Conservation (phyloP, 805 yeast genomes). For the Ascoidea tarda region DNA sequence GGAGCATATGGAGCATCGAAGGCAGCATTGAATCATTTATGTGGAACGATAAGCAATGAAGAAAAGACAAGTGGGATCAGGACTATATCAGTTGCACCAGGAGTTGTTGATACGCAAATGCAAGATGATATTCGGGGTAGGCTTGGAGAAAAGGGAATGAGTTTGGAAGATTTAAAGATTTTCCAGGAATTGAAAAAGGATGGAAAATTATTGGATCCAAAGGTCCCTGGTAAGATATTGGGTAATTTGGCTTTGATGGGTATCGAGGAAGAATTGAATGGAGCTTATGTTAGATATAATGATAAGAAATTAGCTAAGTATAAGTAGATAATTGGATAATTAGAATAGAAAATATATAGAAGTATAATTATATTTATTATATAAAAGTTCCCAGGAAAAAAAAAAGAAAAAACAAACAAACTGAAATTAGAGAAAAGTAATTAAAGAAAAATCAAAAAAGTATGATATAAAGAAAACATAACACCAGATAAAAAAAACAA, state of each 20-base stretch:
- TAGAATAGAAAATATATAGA: neutral
- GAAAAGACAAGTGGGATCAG: constrained; percentile 49
- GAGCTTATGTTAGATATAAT: constrained; percentile 50
- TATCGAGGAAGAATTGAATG: constrained; percentile 42
- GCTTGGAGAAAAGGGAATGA: constrained; percentile 41
- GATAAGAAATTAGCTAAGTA: constrained; percentile 19
- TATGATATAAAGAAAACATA: no score
- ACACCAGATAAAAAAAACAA: no score
- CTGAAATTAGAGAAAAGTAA: no score
- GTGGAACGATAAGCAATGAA: constrained; percentile 39
- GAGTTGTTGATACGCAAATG: constrained; percentile 89
- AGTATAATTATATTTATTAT: no score
- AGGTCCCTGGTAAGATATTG: constrained; percentile 57
- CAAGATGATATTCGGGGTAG: constrained; percentile 58
- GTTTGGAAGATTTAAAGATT: constrained; percentile 36
- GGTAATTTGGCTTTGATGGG: constrained; percentile 54
- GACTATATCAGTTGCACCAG: constrained; percentile 76
- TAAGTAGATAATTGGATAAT: neutral
- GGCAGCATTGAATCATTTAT: constrained; percentile 75
- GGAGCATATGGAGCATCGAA: constrained; percentile 85
- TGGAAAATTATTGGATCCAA: constrained; percentile 48
- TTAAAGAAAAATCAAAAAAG: no score
- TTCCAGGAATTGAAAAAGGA: constrained; percentile 50
- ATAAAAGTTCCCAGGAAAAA: no score
- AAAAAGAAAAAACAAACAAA: no score